phyloP scores from a whole-genome alignment of 2,329 filamentous ascomycete genomes.

The Pseudocercospora crystallina region DNA sequence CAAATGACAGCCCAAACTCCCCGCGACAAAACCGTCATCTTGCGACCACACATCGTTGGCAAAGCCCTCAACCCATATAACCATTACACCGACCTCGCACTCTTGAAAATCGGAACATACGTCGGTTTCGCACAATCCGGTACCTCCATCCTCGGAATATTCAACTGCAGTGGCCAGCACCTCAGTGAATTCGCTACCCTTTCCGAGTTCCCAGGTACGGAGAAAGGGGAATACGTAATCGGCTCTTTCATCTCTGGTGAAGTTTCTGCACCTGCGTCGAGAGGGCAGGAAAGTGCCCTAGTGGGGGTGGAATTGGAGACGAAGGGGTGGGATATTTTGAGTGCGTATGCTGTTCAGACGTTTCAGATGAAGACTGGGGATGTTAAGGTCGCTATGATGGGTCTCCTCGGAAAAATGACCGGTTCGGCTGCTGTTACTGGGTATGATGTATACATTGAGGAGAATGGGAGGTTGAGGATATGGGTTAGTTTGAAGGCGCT shows the following conservation, averaged over 20 bases:
- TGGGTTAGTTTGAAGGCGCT: constrained; percentile 75
- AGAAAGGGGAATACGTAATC: constrained; percentile 66
- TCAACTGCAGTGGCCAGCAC: constrained; percentile 69
- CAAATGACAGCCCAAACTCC: constrained; percentile 78
- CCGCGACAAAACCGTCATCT: constrained; percentile 72
- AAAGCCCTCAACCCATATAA: constrained; percentile 73
- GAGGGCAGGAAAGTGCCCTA: constrained; percentile 43
- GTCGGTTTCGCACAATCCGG: constrained; percentile 68
- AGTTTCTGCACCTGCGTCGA: constrained; percentile 50
- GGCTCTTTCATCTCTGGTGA: constrained; percentile 68
- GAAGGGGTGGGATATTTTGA: constrained; percentile 56
- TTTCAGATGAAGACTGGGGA: constrained; percentile 48
- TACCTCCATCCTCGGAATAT: constrained; percentile 75
- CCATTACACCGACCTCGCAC: constrained; percentile 67
- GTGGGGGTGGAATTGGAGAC: constrained; percentile 63
- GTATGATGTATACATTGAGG: constrained; percentile 58
- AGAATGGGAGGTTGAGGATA: constrained; percentile 63
- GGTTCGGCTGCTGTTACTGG: constrained; percentile 74
- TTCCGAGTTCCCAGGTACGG: constrained; percentile 69
- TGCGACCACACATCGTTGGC: constrained; percentile 74
- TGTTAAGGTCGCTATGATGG: constrained; percentile 67
- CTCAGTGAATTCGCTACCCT: constrained; percentile 71
- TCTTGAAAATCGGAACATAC: constrained; percentile 79
- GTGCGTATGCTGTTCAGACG: constrained; percentile 65
- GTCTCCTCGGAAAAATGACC: constrained; percentile 84